Conservation (phyloP, 2,329 filamentous ascomycete species). For the Triangularia setosa region DNA sequence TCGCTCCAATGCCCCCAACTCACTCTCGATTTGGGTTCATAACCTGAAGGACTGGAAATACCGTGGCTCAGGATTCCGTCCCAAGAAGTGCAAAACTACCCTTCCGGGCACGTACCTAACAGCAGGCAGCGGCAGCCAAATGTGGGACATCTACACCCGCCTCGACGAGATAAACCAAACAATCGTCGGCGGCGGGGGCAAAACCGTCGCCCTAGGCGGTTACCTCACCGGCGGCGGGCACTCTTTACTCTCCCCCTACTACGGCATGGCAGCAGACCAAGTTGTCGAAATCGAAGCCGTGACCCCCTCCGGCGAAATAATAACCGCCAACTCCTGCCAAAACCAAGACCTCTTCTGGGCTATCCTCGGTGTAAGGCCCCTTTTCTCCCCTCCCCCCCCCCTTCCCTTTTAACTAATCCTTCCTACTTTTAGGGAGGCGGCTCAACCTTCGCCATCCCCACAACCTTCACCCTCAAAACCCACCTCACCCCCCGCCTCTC, state of each 20-base stretch:
- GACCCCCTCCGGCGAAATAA: slow-evolving; percentile 38
- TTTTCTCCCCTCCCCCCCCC: background rate
- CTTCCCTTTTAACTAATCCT: no score
- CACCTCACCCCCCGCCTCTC: slow-evolving; percentile 41
- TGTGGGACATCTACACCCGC: slow-evolving; percentile 39
- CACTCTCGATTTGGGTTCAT: slow-evolving; percentile 54
- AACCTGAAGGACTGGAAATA: slow-evolving; percentile 43
- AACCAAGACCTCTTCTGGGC: slow-evolving; percentile 55
- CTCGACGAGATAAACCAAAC: slow-evolving; percentile 37
- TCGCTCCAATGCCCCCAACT: slow-evolving; percentile 56
- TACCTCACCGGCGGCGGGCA: slow-evolving; percentile 58
- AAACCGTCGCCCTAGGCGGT: slow-evolving; percentile 56
- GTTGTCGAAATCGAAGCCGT: slow-evolving; percentile 46
- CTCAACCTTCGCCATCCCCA: slow-evolving; percentile 49
- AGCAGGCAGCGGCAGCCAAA: slow-evolving; percentile 49
- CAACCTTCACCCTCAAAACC: slow-evolving; percentile 46
- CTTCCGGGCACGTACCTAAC: slow-evolving; percentile 47
- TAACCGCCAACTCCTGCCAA: slow-evolving; percentile 41
- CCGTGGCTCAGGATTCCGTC: slow-evolving; percentile 29
- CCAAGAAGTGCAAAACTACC: slow-evolving; percentile 34
- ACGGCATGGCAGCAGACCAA: slow-evolving; percentile 46
- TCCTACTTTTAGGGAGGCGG: slow-evolving; percentile 44
- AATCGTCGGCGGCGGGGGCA: slow-evolving; percentile 46
- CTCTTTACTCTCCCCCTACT: slow-evolving; percentile 39
- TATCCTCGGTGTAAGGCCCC: slow-evolving; percentile 45